These are phyloP conservation scores for Tilletia walkeri DNA, from an alignment of 1,284 basidiomycete species.

Conservation along the genomic window DNA sequence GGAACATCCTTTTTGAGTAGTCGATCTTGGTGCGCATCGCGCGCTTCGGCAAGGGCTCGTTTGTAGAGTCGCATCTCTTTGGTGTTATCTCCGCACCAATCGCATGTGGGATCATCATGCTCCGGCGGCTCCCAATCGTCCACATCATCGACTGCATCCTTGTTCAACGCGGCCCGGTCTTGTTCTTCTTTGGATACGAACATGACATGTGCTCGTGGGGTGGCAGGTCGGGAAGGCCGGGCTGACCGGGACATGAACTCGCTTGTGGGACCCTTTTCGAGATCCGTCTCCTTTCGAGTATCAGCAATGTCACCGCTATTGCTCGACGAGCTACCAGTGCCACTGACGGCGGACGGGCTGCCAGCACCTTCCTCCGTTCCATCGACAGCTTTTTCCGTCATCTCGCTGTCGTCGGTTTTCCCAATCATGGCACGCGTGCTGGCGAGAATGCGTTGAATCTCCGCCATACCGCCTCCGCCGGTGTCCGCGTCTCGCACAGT, in stretches of 20 bases:
- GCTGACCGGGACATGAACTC: neutral
- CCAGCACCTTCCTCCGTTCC: constrained; percentile 20
- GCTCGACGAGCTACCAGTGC: constrained; percentile 23
- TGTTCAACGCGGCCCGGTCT: constrained; percentile 13
- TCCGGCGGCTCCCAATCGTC: constrained; percentile 45
- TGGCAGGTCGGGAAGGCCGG: neutral
- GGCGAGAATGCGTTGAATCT: constrained; percentile 30
- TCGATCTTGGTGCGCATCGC: neutral
- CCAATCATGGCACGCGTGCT: constrained; percentile 46
- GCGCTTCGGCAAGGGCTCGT: neutral
- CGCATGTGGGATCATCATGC: constrained; percentile 37
- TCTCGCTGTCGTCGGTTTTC: constrained; percentile 42
- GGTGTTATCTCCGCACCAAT: constrained; percentile 52
- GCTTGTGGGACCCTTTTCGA: constrained; percentile 37
- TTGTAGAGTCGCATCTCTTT: constrained; percentile 42
- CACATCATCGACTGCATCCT: constrained; percentile 34
- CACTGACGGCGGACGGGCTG: neutral
- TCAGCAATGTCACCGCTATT: neutral
- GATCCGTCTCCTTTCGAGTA: constrained; percentile 32
- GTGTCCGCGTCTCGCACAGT: constrained; percentile 28
- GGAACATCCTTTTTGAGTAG: neutral
- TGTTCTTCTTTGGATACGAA: constrained; percentile 12
- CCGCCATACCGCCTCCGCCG: constrained; percentile 26
- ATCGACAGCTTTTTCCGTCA: constrained; percentile 34
- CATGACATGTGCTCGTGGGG: neutral